phyloP scores from a whole-genome alignment of 495 filamentous ascomycete genomes.

The Pseudoneurospora amorphoporcata region DNA sequence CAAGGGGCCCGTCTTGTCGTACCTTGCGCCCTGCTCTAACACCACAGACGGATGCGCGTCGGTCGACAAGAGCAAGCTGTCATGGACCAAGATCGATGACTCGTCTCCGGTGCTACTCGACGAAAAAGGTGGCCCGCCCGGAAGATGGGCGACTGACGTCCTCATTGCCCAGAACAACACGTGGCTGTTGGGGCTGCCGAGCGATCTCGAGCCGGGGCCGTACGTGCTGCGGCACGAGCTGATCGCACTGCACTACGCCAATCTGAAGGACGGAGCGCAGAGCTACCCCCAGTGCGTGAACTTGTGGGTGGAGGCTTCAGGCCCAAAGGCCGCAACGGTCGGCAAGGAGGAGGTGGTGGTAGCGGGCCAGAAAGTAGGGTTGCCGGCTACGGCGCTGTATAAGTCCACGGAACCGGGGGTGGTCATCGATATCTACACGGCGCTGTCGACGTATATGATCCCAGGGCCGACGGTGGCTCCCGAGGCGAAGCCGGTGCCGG shows the following conservation, averaged over 20 bases:
- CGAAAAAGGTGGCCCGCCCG: slow-evolving; percentile 27
- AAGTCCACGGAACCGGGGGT: slow-evolving; percentile 26
- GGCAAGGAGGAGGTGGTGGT: slow-evolving; percentile 22
- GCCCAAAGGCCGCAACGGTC: neutral
- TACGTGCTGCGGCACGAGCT: slow-evolving; percentile 70
- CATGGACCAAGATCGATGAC: slow-evolving; percentile 65
- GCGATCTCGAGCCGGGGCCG: slow-evolving; percentile 46
- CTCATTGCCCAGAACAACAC: slow-evolving; percentile 55
- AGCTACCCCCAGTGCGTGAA: slow-evolving; percentile 68
- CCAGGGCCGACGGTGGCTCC: slow-evolving; percentile 40
- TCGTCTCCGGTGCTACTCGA: slow-evolving; percentile 37
- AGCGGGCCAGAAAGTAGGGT: slow-evolving; percentile 24
- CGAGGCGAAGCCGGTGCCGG: slow-evolving; percentile 20
- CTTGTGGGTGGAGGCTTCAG: slow-evolving; percentile 22
- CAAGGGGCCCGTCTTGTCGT: slow-evolving; percentile 42
- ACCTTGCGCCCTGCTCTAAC: slow-evolving; percentile 61
- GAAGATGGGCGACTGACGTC: slow-evolving; percentile 55
- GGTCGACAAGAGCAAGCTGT: slow-evolving; percentile 53
- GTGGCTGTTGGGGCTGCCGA: slow-evolving; percentile 53
- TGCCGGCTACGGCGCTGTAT: slow-evolving; percentile 23
- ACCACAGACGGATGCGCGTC: slow-evolving; percentile 44
- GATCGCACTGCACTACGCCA: slow-evolving; percentile 60
- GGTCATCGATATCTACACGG: slow-evolving; percentile 30
- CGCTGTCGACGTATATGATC: slow-evolving; percentile 39
- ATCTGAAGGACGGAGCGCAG: slow-evolving; percentile 48